These are phyloP conservation scores for Diaporthe citri DNA, from an alignment of 2,329 filamentous ascomycete species.

Conservation along the genomic window DNA sequence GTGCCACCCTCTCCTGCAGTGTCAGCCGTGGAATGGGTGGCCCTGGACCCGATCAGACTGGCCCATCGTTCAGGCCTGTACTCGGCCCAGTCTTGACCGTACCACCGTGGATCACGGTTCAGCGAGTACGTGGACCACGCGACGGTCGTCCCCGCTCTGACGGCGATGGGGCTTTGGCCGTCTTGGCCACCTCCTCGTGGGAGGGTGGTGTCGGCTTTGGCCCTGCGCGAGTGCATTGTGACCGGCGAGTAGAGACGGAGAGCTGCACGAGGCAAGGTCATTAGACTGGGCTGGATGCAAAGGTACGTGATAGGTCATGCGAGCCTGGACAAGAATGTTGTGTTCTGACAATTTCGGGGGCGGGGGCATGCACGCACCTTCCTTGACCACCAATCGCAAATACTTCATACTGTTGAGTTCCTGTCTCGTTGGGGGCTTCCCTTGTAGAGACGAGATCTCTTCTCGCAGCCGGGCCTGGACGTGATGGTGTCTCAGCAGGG, in stretches of 20 bases:
- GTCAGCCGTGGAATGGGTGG: not conserved
- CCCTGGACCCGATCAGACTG: not conserved
- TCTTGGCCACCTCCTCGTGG: conserved; percentile 36
- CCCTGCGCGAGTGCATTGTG: conserved; percentile 33
- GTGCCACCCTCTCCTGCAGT: not conserved
- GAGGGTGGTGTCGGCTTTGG: conserved; percentile 31
- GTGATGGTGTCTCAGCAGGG: conserved; percentile 18
- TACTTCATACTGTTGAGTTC: conserved; percentile 30
- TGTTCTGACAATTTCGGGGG: not conserved
- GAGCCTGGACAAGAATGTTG: not conserved
- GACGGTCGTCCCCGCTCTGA: conserved; percentile 36
- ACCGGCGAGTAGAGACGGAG: conserved; percentile 38
- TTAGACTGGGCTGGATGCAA: not conserved
- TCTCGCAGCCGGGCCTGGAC: conserved; percentile 28
- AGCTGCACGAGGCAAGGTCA: conserved; percentile 3
- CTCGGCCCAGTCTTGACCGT: conserved; percentile 38
- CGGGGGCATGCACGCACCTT: conserved; percentile 21
- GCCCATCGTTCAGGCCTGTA: conserved; percentile 39
- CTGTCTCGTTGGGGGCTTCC: conserved; percentile 8
- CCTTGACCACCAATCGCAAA: conserved; percentile 32
- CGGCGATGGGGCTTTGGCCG: conserved; percentile 17
- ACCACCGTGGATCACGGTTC: conserved; percentile 36
- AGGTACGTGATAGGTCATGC: not conserved
- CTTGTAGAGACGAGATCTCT: conserved; percentile 29
- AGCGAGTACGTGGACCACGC: conserved; percentile 39